These are phyloP conservation scores for Serendipita indica DNA, from an alignment of 768 basidiomycete genomes.

Conservation along the genomic window DNA sequence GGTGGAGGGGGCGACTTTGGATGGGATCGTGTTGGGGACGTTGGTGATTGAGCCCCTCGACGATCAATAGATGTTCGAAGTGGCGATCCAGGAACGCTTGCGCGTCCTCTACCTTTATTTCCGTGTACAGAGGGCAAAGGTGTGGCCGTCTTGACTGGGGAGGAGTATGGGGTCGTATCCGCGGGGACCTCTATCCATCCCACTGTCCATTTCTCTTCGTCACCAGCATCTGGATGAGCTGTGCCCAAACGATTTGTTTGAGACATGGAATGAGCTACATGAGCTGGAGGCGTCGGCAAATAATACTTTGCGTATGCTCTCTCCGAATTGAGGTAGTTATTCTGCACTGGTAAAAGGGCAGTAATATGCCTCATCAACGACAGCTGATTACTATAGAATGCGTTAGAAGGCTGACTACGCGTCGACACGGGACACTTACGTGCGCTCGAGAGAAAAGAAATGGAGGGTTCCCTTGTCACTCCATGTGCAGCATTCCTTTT, in stretches of 20 bases:
- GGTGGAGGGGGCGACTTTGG: not conserved
- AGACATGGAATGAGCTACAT: conserved; percentile 55
- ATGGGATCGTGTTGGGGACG: not conserved
- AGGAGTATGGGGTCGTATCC: conserved; percentile 10
- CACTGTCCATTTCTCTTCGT: conserved; percentile 74
- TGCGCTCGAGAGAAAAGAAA: conserved; percentile 48
- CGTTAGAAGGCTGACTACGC: not conserved
- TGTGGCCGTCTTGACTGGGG: not conserved
- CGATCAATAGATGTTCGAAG: not conserved
- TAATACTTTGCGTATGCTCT: conserved; percentile 93
- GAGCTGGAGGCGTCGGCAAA: conserved; percentile 70
- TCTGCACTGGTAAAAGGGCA: conserved; percentile 5
- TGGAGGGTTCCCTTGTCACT: conserved; percentile 94
- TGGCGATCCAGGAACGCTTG: not conserved
- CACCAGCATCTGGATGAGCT: conserved; percentile 36
- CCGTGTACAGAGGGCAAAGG: not conserved
- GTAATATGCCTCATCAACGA: conserved; percentile 47
- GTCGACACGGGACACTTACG: not conserved
- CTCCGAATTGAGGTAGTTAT: conserved; percentile 43
- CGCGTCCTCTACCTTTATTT: not conserved
- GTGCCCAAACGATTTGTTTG: conserved; percentile 40
- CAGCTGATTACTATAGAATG: conserved; percentile 22
- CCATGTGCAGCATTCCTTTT: conserved; percentile 78
- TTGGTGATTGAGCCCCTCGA: not conserved
- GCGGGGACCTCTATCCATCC: conserved; percentile 59